Conservation (phyloP, 2,329 filamentous ascomycete genomes). For the Aspergillus fumigatiaffinis region DNA sequence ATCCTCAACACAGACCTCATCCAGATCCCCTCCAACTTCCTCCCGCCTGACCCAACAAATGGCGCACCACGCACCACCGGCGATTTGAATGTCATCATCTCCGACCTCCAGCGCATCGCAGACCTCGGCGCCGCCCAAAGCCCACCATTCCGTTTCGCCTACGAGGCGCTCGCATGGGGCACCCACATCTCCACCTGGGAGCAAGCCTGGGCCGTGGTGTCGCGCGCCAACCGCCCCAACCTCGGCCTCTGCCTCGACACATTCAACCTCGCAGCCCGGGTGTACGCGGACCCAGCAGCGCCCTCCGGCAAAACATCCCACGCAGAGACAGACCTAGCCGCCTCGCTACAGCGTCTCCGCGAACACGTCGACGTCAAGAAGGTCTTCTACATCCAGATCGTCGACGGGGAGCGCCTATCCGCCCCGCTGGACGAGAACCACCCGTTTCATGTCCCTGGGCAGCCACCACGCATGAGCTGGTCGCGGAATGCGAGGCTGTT, state of each 20-base stretch:
- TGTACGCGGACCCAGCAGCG: slow-evolving; percentile 65
- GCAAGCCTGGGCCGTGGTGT: slow-evolving; percentile 64
- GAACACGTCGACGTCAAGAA: slow-evolving; percentile 57
- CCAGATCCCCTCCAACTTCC: slow-evolving; percentile 69
- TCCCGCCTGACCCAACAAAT: slow-evolving; percentile 35
- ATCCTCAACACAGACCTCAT: slow-evolving; percentile 67
- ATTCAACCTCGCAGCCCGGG: slow-evolving; percentile 69
- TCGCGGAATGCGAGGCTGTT: slow-evolving; percentile 70
- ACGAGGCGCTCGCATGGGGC: slow-evolving; percentile 71
- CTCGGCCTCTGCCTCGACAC: slow-evolving; percentile 75
- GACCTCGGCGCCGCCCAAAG: slow-evolving; percentile 59
- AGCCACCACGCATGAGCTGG: slow-evolving; percentile 71
- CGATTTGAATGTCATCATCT: slow-evolving; percentile 54
- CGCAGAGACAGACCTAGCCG: slow-evolving; percentile 53
- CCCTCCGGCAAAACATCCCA: slow-evolving; percentile 49
- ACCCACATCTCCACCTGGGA: slow-evolving; percentile 70
- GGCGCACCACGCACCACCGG: slow-evolving; percentile 44
- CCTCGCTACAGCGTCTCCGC: slow-evolving; percentile 55
- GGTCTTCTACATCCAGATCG: slow-evolving; percentile 73
- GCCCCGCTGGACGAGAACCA: slow-evolving; percentile 57
- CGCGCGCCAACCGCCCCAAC: slow-evolving; percentile 62
- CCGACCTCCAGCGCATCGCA: slow-evolving; percentile 62
- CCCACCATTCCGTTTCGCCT: slow-evolving; percentile 64
- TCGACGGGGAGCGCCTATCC: slow-evolving; percentile 64
- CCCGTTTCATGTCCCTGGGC: slow-evolving; percentile 54